Base-by-base conservation (phyloP, 768 basidiomycete genomes). In the Kwoniella dejecticola region DNA sequence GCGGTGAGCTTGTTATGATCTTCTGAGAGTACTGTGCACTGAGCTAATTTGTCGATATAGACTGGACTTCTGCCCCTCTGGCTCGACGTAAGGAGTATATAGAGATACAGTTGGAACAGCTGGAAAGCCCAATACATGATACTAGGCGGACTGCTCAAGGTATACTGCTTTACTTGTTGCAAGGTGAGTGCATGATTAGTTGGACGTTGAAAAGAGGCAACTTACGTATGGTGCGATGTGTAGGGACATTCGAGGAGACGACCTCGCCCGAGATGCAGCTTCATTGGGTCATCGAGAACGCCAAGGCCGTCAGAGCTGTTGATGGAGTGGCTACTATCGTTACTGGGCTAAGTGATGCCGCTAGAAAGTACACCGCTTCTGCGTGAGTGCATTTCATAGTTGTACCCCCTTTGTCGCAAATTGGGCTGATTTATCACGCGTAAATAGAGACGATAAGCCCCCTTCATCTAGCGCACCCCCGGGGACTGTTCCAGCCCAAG, bases 231-330 rank as follows among this genome's bases (percentile, higher is more conserved):
- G 15, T 7, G 26, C 26, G 40, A 48, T 54, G 10, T n/a, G n/a
- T 60, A 94, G 92, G 92, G 33, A 89, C 90, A 4, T 96, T 95
- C 72, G 88, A 87, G 3, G 93, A 96, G 77, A 91, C 92, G 0
- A 85, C 85, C 10, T 91, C 91, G 21, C 89, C 92, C 0, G 92
- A 98, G 74, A 88, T 95, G 76, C 95, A 99, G 76, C 81, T 98
- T 38, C 90, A 93, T 66, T 93, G 92, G 88, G 89, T 99, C 69
- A 89, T 94, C 62, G 89, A 95, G 78, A 95, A 97, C 75, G 89
- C 89, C 76, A 91, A 89, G 76, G 82, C 90, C 19, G 87, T 98
- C 1, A 85, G 92, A 50, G 82, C 84, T 21, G 88, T 88, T 0
- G 91, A 95, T 78, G 94, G 93, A 19, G 80, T 97, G 29, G 86